phyloP scores from a whole-genome alignment of 2,329 filamentous ascomycete genomes.

The Davidsoniella eucalypti region DNA sequence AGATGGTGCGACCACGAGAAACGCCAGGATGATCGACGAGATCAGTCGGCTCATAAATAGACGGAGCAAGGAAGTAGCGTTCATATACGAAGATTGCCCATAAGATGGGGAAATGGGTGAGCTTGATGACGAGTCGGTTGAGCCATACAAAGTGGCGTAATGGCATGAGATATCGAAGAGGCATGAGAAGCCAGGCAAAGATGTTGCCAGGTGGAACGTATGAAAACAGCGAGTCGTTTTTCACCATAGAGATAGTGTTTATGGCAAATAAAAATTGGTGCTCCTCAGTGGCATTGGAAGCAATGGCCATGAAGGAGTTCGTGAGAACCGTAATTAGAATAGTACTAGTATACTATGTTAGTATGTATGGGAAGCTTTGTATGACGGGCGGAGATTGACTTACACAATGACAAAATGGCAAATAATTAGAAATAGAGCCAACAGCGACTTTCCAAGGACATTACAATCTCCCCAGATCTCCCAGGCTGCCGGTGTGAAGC shows the following conservation, averaged over 20 bases:
- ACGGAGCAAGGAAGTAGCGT: slow-evolving; percentile 55
- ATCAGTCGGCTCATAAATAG: slow-evolving; percentile 69
- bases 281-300: slow-evolving; percentile 84
- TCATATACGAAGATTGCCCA: slow-evolving; percentile 83
- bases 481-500: slow-evolving; percentile 91
- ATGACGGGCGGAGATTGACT: slow-evolving; percentile 17
- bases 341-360: slow-evolving; percentile 31
- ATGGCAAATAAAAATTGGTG: slow-evolving; percentile 89
- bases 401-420: slow-evolving; percentile 85
- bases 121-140: slow-evolving; percentile 82
- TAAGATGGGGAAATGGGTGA: slow-evolving; percentile 75
- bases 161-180: slow-evolving; percentile 63
- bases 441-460: slow-evolving; percentile 54
- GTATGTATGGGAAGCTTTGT: neutral
- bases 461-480: slow-evolving; percentile 73
- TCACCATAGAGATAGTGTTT: slow-evolving; percentile 95
- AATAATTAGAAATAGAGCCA: slow-evolving; percentile 77
- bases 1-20: slow-evolving; percentile 31
- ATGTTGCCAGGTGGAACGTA: slow-evolving; percentile 87
- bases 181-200: slow-evolving; percentile 76
- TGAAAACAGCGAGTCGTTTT: slow-evolving; percentile 90
- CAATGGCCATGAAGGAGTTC: slow-evolving; percentile 90
- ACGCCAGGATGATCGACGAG: slow-evolving; percentile 56
- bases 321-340: slow-evolving; percentile 92
- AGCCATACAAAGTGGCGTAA: slow-evolving; percentile 68